Evolutionary conservation across 345 rosid species (phyloP).

Genomic region (Hibiscus mutabilis): DNA sequence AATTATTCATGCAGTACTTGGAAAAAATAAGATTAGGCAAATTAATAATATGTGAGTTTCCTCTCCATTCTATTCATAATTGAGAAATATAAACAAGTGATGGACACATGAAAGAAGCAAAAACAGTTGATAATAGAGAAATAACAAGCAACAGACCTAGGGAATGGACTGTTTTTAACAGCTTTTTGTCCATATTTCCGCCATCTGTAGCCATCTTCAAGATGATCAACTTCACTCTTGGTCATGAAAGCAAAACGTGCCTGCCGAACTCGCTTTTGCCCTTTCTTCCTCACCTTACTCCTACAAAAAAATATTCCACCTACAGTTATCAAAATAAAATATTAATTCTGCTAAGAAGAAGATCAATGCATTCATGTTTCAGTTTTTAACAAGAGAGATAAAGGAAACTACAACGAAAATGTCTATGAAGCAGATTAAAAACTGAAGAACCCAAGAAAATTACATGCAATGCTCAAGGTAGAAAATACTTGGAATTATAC

Average conservation of each 20-base stretch:
- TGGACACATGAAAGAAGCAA: too few species aligned
- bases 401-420: background rate
- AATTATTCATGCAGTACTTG: background rate
- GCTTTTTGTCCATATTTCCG: slow-evolving; percentile 89
- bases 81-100: too few species aligned
- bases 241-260: slow-evolving; percentile 91
- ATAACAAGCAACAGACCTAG: slow-evolving; percentile 42
- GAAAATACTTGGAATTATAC: background rate
- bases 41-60: background rate
- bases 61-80: background rate
- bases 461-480: background rate
- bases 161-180: slow-evolving; percentile 87
- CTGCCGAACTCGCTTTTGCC: slow-evolving; percentile 77
- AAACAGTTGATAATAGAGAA: background rate
- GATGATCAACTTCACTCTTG: slow-evolving; percentile 89
- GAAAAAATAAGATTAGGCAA: background rate
- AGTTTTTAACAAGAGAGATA: background rate
- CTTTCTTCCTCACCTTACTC: slow-evolving; percentile 63
- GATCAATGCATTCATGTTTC: background rate
- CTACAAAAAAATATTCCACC: slow-evolving; percentile 39
- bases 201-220: slow-evolving; percentile 96
- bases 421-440: background rate
- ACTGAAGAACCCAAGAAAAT: background rate
- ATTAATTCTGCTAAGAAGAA: background rate
- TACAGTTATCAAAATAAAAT: slow-evolving; percentile 19